Conservation (phyloP, 805 yeast genomes). For the Groenewaldozyma tartarivorans region DNA sequence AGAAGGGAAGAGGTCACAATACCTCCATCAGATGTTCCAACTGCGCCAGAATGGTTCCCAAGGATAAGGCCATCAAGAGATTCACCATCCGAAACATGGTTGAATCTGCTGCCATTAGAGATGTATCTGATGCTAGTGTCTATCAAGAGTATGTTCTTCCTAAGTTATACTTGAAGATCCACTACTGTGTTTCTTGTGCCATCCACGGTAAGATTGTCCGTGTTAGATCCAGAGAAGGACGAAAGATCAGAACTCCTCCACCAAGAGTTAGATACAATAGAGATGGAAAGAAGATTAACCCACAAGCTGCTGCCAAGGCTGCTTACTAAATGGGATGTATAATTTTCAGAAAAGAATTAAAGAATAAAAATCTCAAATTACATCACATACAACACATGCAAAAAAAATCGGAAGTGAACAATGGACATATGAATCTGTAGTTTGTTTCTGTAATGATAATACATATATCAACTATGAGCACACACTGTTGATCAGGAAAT, state of each 20-base stretch:
- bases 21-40: constrained; percentile 99
- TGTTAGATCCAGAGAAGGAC: constrained; percentile 98
- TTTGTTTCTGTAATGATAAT: too few species aligned
- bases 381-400: neutral
- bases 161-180: constrained; percentile 98
- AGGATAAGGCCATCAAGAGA: constrained; percentile 99
- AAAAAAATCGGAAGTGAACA: neutral
- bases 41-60: constrained; percentile 99
- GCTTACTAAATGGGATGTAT: constrained; percentile 36
- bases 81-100: constrained; percentile 99
- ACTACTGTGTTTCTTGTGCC: constrained; percentile 99
- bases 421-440: neutral
- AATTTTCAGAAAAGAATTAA: neutral
- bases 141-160: constrained; percentile 99
- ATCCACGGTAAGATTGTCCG: constrained; percentile 99
- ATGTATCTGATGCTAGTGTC: constrained; percentile 98
- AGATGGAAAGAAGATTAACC: constrained; percentile 87
- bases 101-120: constrained; percentile 99
- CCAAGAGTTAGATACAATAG: constrained; percentile 97
- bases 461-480: too few species aligned
- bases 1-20: constrained; percentile 99
- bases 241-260: constrained; percentile 99
- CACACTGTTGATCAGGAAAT: too few species aligned
- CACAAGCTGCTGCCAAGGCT: constrained; percentile 96
- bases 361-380: neutral